Percentiles rank a stretch among this genome's conserved stretches.
phyloP scores from a whole-genome alignment of 805 yeast species.

The Wickerhamomyces silvicola region DNA sequence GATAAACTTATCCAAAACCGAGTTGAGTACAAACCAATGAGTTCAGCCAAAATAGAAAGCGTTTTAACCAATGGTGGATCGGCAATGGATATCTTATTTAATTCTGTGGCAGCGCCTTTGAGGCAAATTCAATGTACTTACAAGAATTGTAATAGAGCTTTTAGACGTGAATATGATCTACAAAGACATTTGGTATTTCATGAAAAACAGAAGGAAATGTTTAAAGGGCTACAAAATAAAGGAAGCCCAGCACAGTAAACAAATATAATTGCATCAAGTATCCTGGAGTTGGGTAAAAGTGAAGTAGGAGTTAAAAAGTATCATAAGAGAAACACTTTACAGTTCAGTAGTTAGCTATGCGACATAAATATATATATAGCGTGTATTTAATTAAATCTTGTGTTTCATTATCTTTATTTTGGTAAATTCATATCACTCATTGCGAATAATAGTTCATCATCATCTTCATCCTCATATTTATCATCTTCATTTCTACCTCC shows the following conservation, averaged over 20 bases:
- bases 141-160: conserved; percentile 45
- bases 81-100: conserved; percentile 25
- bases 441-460: conserved; percentile 60
- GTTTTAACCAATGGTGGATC: conserved; percentile 21
- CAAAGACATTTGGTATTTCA: conserved; percentile 51
- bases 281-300: no score
- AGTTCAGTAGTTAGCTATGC: no score
- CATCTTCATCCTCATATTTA: conserved; percentile 40
- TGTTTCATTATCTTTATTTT: no score
- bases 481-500: conserved; percentile 21
- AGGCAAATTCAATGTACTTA: conserved; percentile 40
- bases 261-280: no score
- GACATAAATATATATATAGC: no score
- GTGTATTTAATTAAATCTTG: no score
- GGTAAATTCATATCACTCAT: conserved; percentile 67
- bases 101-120: conserved; percentile 24
- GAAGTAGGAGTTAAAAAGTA: no score
- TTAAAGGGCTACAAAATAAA: no score
- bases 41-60: conserved; percentile 19
- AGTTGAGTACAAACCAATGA: conserved; percentile 1
- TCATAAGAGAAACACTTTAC: no score
- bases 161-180: conserved; percentile 43
- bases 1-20: background rate
- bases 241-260: no score
- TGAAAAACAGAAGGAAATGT: conserved; percentile 20